Percentiles rank a stretch among this genome's conserved stretches.
These are phyloP conservation scores for Phytophthora cactorum DNA, from an alignment of 352 stramenopile genomes.

Conservation along the genomic window DNA sequence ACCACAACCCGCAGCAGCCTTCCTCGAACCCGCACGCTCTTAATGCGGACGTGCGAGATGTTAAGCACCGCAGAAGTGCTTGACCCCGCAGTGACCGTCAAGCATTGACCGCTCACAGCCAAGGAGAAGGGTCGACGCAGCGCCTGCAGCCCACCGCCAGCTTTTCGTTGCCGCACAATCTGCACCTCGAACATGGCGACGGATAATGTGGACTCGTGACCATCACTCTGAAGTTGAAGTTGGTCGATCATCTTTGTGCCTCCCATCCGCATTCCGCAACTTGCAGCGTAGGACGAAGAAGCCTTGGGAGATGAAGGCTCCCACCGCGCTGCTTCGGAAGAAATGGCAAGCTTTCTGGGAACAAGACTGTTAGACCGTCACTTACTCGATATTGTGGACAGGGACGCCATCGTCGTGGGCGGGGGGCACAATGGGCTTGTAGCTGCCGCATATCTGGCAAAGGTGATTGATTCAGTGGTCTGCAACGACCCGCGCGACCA, in stretches of 20 bases:
- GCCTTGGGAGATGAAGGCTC: slow-evolving; percentile 20
- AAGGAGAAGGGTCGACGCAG: slow-evolving; percentile 39
- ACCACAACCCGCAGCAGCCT: slow-evolving; percentile 38
- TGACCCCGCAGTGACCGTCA: slow-evolving; percentile 27
- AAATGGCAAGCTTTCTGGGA: slow-evolving; percentile 38
- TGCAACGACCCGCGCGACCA: not conserved
- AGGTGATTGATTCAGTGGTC: slow-evolving; percentile 36
- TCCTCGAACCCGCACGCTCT: slow-evolving; percentile 41
- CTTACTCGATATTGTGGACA: slow-evolving; percentile 21
- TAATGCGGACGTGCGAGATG: slow-evolving; percentile 29
- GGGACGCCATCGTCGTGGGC: slow-evolving; percentile 90
- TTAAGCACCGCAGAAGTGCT: slow-evolving; percentile 19
- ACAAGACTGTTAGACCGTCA: not conserved
- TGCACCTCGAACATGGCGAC: slow-evolving; percentile 40
- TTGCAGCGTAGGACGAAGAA: slow-evolving; percentile 20
- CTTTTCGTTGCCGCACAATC: slow-evolving; percentile 35
- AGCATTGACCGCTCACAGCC: slow-evolving; percentile 19
- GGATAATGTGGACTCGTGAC: slow-evolving; percentile 28
- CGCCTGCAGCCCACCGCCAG: slow-evolving; percentile 32
- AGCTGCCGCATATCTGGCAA: slow-evolving; percentile 89
- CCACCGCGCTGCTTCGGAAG: slow-evolving; percentile 37
- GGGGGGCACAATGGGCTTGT: slow-evolving; percentile 92
- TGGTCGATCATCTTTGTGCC: slow-evolving; percentile 8
- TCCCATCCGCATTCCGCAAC: slow-evolving; percentile 21
- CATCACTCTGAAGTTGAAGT: slow-evolving; percentile 35